Base-by-base conservation (phyloP, 73 alveolate species). In the Symbiodinium pilosum region DNA sequence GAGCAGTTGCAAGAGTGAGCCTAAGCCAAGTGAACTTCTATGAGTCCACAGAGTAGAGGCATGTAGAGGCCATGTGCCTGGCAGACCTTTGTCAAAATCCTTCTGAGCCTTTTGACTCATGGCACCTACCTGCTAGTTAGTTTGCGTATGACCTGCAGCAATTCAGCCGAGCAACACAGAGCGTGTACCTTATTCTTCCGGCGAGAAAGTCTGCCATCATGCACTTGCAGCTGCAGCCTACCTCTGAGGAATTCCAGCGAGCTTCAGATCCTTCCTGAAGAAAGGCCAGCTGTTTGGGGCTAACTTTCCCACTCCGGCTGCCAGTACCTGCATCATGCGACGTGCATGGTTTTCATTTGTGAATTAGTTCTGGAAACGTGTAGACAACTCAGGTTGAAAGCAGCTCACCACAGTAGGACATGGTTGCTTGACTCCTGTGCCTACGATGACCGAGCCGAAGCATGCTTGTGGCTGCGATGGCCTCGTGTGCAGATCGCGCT, bases 401-500 rank as follows among this genome's bases (percentile, higher is more conserved):
- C 28, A 30, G 32, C 28, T 56, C 77, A 34, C 87, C 12, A 52
- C 18, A 52, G 16, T n/a, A n/a, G n/a, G n/a, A n/a, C n/a, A 16
- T 9, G 73, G 26, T 54, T 30, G n/a, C n/a, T n/a, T n/a, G n/a
- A n/a, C n/a, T 54, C 71, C 26, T 4, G 18, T 30, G 71, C 71
- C 28, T 54, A 4, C 71, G 71, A 4, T n/a, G n/a, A n/a, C n/a
- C n/a, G n/a, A n/a, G n/a, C n/a, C n/a, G n/a, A n/a, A n/a, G n/a
- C n/a, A n/a, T n/a, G n/a, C 59, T 47, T 47, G 52, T 36, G 21
- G 52, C 43, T 28, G 42, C 11, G 20, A 12, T 6, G 51, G 86
- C 95, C 87, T 88, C 73, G 43, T 40, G 69, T 8, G 95, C 95
- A 14, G 95, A 86, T 20, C 95, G 95, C 32, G 95, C 95, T 6